Conservation (phyloP, 2,329 filamentous ascomycete genomes). For the Diaporthe amygdali region DNA sequence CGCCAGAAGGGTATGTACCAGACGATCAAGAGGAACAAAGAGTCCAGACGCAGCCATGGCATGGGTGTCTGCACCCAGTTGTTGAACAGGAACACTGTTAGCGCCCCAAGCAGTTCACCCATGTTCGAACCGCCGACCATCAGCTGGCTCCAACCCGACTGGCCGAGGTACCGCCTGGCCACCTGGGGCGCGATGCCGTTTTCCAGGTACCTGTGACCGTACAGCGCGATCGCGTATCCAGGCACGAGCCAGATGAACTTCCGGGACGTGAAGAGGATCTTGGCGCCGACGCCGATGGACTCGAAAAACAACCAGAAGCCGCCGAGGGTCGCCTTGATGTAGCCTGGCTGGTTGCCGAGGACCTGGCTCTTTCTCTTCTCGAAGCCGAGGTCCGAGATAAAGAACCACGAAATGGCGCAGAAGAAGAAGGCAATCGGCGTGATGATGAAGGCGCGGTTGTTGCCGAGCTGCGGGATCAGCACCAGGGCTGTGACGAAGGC, state of each 20-base stretch:
- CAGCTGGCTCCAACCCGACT: constrained; percentile 55
- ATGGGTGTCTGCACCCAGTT: constrained; percentile 54
- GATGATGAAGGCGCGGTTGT: constrained; percentile 57
- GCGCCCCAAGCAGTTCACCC: constrained; percentile 53
- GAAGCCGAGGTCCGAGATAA: constrained; percentile 47
- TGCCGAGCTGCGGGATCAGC: constrained; percentile 54
- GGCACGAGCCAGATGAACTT: constrained; percentile 56
- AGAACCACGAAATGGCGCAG: constrained; percentile 49
- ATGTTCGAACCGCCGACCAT: constrained; percentile 57
- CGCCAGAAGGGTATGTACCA: constrained; percentile 55
- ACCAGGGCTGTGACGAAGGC: constrained; percentile 54
- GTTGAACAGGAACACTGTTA: constrained; percentile 54
- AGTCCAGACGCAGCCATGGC: constrained; percentile 54
- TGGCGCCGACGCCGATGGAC: constrained; percentile 50
- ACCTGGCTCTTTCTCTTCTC: constrained; percentile 28
- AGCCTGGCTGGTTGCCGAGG: constrained; percentile 33
- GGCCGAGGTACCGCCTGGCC: constrained; percentile 50
- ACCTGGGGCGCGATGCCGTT: constrained; percentile 52
- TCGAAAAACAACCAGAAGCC: constrained; percentile 50
- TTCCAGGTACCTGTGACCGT: constrained; percentile 56
- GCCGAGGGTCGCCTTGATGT: constrained; percentile 41
- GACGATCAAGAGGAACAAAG: constrained; percentile 49
- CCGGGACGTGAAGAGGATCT: constrained; percentile 50
- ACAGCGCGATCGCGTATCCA: constrained; percentile 53
- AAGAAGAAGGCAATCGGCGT: constrained; percentile 52